Evolutionary conservation across 2,329 filamentous ascomycete genomes (phyloP).

Genomic region (Fusarium pininemorale): DNA sequence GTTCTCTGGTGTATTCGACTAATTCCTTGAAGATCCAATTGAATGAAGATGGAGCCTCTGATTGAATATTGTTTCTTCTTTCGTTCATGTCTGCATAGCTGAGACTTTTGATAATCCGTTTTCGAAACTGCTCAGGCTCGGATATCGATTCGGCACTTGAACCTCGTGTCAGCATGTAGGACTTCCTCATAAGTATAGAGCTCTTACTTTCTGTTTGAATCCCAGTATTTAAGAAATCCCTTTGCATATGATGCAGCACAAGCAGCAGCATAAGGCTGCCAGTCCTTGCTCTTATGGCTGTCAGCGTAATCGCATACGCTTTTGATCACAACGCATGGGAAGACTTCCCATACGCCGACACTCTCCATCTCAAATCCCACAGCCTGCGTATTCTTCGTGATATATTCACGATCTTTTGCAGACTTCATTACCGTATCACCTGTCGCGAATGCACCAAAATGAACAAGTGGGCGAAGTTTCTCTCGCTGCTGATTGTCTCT

Average conservation of each 20-base stretch:
- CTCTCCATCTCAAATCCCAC: not conserved
- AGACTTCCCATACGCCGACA: not conserved
- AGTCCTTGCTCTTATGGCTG: not conserved
- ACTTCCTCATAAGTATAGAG: not conserved
- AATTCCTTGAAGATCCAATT: not conserved
- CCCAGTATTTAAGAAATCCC: not conserved
- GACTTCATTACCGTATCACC: not conserved
- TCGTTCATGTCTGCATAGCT: not conserved
- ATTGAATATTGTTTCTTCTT: not conserved
- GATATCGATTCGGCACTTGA: not conserved
- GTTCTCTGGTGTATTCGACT: not conserved
- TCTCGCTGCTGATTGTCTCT: not conserved
- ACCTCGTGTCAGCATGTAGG: accelerated
- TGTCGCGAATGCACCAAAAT: not conserved
- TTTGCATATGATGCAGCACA: not conserved
- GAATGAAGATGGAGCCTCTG: not conserved
- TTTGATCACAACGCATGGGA: not conserved
- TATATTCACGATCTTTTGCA: not conserved
- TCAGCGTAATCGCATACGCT: not conserved
- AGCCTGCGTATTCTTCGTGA: accelerated
- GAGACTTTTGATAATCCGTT: not conserved
- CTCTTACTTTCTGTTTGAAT: not conserved
- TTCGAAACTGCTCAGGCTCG: not conserved
- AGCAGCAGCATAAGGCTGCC: not conserved
- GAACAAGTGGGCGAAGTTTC: not conserved